Evolutionary conservation across 306 rosid genomes (phyloP).

Genomic region (Arachis hypogaea): DNA sequence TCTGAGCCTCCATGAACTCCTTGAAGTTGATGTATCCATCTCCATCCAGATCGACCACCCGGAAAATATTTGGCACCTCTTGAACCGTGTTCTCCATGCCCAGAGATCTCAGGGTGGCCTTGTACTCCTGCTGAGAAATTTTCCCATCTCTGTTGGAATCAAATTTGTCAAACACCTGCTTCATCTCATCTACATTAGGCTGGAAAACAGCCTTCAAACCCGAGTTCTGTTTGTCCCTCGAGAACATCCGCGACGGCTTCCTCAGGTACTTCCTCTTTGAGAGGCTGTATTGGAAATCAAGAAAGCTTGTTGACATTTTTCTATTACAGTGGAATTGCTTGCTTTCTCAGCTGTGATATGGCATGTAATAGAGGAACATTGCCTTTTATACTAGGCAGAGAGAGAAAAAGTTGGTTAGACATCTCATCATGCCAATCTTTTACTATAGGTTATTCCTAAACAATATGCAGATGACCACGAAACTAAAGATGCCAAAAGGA

Average conservation of each 20-base stretch:
- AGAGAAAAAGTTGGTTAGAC: not conserved
- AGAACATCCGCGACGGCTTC: conserved; percentile 59
- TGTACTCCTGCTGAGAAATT: conserved; percentile 77
- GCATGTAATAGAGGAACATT: not conserved
- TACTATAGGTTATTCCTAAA: conserved; percentile 44
- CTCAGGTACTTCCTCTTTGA: conserved; percentile 64
- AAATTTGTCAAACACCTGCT: conserved; percentile 71
- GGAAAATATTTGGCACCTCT: conserved; percentile 72
- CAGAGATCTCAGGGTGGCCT: conserved; percentile 57
- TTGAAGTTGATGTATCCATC: conserved; percentile 77
- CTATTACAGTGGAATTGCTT: conserved; percentile 17
- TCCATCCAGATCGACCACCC: conserved; percentile 72
- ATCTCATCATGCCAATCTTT: conserved; percentile 20
- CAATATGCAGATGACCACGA: conserved; percentile 41
- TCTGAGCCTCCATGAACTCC: conserved; percentile 78
- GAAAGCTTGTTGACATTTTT: conserved; percentile 65
- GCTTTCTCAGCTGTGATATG: conserved; percentile 30
- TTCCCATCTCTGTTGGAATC: conserved; percentile 79
- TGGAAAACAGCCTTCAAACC: conserved; percentile 44
- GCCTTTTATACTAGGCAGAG: conserved; percentile 13
- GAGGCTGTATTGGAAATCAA: conserved; percentile 77
- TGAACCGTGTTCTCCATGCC: conserved; percentile 54
- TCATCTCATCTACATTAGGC: conserved; percentile 77
- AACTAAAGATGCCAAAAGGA: conserved; percentile 46
- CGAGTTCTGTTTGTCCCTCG: conserved; percentile 61